Evolutionary conservation across 345 rosid species (phyloP), one percentile per base, ranked within the genome.

Genomic region (Hirschfeldia incana): DNA sequence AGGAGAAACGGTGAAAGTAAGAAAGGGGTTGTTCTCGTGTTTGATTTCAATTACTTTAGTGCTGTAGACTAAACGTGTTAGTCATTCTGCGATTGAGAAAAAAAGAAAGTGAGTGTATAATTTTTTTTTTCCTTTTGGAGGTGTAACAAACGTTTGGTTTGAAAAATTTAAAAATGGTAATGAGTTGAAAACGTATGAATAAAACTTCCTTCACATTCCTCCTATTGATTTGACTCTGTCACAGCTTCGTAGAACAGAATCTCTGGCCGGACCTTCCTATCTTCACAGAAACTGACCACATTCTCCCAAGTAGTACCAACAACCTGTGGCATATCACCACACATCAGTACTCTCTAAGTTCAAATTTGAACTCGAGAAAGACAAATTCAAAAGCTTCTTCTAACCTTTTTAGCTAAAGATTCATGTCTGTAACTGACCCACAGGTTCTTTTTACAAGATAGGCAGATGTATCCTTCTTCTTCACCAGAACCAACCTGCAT

Each of bases 41-140:
- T 93, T 96, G 75, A 89, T 93, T 16, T 88, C 98, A 32, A 89
- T 96, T 5, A 88, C 93, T 16, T 88, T 7, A 87, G 89, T 72
- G 81, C 89, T 7, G 90, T 84, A 44, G 87, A 83, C 11, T 86
- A 81, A 72, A 76, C 67, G 42, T 76, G 21, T 63, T 69, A 80
- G 81, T 78, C 78, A 55, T 39, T 82, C 84, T 51, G 81, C 81
- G 44, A 65, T 27, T 71, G 65, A 59, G 32, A 4, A 28, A 0
- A 59, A 12, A 4, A 59, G 1, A 1, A 36, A 57, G 17, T 21
- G 3, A 27, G 37, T 57, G 67, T 55, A 46, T 34, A 49, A 65
- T 74, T 49, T 57, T 53, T 2, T 10, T 7, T 64, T n/a, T 44
- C 21, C 0, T 64, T 63, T 51, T 63, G 69, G 49, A 2, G 44